phyloP scores from a whole-genome alignment of 1,284 basidiomycete species.

The Trichosporon sp. region DNA sequence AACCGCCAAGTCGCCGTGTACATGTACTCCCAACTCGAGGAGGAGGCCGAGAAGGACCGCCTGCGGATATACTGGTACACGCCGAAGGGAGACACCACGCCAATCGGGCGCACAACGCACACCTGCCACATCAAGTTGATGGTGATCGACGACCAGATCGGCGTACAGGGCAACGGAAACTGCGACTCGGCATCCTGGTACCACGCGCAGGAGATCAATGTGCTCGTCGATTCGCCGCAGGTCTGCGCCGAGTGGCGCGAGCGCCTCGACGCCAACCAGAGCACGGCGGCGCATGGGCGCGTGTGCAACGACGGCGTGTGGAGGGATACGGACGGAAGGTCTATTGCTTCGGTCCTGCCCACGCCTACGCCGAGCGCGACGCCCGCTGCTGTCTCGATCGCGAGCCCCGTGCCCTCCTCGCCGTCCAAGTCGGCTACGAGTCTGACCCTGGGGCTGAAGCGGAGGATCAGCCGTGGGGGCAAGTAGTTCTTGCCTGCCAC shows the following conservation, averaged over 20 bases:
- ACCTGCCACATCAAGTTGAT: slow-evolving; percentile 76
- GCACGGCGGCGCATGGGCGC: slow-evolving; percentile 65
- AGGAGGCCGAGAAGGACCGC: slow-evolving; percentile 57
- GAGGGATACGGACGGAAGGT: slow-evolving; percentile 37
- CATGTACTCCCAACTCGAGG: slow-evolving; percentile 63
- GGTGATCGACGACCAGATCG: slow-evolving; percentile 67
- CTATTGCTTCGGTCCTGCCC: background rate
- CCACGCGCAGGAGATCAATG: slow-evolving; percentile 73
- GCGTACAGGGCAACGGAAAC: slow-evolving; percentile 60
- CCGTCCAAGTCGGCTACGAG: slow-evolving; percentile 4
- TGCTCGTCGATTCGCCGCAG: slow-evolving; percentile 67
- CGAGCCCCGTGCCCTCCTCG: background rate
- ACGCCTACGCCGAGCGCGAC: too few species aligned
- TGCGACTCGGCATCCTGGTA: slow-evolving; percentile 70
- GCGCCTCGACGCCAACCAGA: slow-evolving; percentile 66
- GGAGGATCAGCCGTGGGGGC: background rate
- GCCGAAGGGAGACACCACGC: slow-evolving; percentile 63
- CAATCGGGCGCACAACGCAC: slow-evolving; percentile 64
- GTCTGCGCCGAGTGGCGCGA: slow-evolving; percentile 66
- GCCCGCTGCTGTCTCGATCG: background rate
- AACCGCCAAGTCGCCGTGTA: slow-evolving; percentile 69
- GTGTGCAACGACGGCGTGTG: slow-evolving; percentile 42
- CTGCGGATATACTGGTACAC: slow-evolving; percentile 67
- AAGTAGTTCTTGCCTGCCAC: background rate
- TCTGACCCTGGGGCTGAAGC: background rate